These are phyloP conservation scores for Colletotrichum acutatum DNA, from an alignment of 2,329 filamentous ascomycete species.

Conservation along the genomic window DNA sequence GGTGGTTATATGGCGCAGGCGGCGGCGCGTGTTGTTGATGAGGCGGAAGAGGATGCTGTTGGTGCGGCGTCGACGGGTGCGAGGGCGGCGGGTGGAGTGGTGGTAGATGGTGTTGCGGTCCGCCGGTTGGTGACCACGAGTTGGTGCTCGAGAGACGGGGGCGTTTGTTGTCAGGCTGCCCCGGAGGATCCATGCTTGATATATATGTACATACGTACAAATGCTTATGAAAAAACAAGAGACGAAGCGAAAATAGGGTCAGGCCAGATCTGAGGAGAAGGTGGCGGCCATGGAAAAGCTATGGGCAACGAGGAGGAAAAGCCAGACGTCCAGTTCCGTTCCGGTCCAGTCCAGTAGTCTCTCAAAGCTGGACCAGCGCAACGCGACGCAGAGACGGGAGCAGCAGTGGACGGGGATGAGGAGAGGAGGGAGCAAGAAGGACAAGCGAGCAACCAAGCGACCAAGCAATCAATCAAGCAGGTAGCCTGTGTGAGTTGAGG, in stretches of 20 bases:
- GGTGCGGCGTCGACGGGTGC: conserved; percentile 45
- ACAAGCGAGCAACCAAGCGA: conserved; percentile 15
- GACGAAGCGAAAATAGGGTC: conserved; percentile 38
- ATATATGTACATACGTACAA: conserved; percentile 54
- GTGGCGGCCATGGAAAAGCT: conserved; percentile 47
- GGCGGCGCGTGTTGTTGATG: conserved; percentile 49
- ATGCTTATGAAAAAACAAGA: conserved; percentile 36
- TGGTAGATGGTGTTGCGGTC: conserved; percentile 58
- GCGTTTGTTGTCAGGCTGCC: conserved; percentile 68
- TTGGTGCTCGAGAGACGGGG: conserved; percentile 60
- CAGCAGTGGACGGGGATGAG: conserved; percentile 25
- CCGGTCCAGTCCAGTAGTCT: conserved; percentile 12
- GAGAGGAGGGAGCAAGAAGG: conserved; percentile 7
- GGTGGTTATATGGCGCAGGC: conserved; percentile 49
- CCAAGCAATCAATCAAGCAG: conserved; percentile 16
- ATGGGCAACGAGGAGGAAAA: conserved; percentile 41
- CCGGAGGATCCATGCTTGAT: conserved; percentile 69
- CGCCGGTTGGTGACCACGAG: conserved; percentile 55
- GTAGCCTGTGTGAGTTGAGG: conserved; percentile 29
- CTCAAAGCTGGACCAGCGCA: conserved; percentile 17
- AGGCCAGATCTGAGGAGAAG: conserved; percentile 36
- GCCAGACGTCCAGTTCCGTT: conserved; percentile 11
- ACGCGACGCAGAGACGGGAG: conserved; percentile 21
- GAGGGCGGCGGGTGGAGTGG: conserved; percentile 59
- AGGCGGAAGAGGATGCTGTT: conserved; percentile 46